Base-by-base conservation (phyloP, 2,329 filamentous ascomycete species). In the Purpureocillium takamizusanense region DNA sequence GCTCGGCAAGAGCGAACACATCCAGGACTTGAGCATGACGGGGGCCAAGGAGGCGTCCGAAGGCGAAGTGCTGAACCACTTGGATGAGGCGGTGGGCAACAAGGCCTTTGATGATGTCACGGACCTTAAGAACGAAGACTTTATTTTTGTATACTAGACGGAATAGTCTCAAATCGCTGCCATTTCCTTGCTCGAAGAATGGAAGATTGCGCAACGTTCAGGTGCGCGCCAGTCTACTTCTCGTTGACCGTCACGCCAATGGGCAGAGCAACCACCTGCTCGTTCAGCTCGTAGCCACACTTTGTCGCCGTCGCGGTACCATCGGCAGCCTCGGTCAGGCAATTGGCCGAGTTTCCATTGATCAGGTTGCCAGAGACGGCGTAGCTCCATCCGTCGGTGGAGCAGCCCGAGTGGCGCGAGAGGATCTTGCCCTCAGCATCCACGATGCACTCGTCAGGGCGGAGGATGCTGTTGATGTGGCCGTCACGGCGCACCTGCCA, bases 111-210 rank as follows among this genome's bases (percentile, higher is more conserved):
- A 53, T 35, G 75, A 78, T 51, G 54, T 74, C 42, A 78, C 74
- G 14, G 74, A 79, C 51, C 52, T 72, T 46, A 61, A 69, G 52
- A 79, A 79, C 46, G 74, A 79, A 53, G 74, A 79, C 41, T 81
- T 79, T 46, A 70, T 78, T 31, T 79, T 75, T 51, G 65, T 79
- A 8, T 62, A 62, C 42, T 63, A 46, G 37, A 25, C 21, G n/a
- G n/a, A n/a, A n/a, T n/a, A n/a, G n/a, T n/a, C n/a, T n/a, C n/a
- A n/a, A n/a, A n/a, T n/a, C n/a, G n/a, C n/a, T n/a, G n/a, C n/a
- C n/a, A n/a, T n/a, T n/a, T n/a, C n/a, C n/a, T n/a, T n/a, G n/a
- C 5, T 25, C 21, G 21, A 25, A 25, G 21, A 25, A 25, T 25
- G 21, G 6, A 25, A 25, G 5, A 25, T 10, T 10, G 21, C 21